Conservation (phyloP, 306 rosid genomes). For the Dryas octopetala region DNA sequence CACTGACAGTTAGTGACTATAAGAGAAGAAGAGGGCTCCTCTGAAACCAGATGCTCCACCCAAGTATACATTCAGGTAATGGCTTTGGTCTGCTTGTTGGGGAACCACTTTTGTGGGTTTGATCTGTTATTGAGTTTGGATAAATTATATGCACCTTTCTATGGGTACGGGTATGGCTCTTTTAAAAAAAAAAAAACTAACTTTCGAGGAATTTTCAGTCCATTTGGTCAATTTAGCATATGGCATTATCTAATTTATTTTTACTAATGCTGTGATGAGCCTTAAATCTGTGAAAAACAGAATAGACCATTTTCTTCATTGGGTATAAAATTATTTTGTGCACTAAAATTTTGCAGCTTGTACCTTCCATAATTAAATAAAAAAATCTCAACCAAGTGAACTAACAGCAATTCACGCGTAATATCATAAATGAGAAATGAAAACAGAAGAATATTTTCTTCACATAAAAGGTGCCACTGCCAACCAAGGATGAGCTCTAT, state of each 20-base stretch:
- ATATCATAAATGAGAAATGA: not conserved
- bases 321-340: no score
- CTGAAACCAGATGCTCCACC: conserved; percentile 22
- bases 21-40: conserved; percentile 70
- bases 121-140: not conserved
- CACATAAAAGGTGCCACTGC: no score
- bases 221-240: not conserved
- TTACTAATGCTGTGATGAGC: no score
- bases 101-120: not conserved
- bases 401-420: not conserved
- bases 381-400: not conserved
- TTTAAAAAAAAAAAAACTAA: no score
- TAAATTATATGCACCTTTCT: not conserved
- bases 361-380: no score
- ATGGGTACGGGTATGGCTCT: not conserved
- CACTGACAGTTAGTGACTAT: conserved; percentile 58
- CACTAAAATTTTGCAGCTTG: no score
- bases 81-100: not conserved
- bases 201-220: not conserved
- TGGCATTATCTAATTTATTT: not conserved
- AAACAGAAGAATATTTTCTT: not conserved
- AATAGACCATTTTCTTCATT: no score
- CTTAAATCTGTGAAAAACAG: no score
- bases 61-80: not conserved
- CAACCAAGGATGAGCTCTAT: no score